Conservation (phyloP, 768 basidiomycete species). For the Boletellus emodensis region DNA sequence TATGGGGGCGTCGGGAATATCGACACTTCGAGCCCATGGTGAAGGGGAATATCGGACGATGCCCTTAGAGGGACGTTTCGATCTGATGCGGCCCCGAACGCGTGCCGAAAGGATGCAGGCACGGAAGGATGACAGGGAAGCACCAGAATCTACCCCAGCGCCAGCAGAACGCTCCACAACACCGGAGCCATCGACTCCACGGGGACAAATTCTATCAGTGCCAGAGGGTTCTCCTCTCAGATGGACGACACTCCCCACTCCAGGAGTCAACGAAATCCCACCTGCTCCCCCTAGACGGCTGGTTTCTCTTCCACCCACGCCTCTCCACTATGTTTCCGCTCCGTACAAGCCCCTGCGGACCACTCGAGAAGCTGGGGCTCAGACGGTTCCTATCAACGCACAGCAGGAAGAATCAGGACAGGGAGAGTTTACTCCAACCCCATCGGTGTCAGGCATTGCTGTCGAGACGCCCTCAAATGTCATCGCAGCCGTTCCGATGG, state of each 20-base stretch:
- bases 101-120: conserved; percentile 19
- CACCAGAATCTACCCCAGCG: conserved; percentile 16
- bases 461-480: conserved; percentile 73
- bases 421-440: conserved; percentile 57
- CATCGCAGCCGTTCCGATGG: conserved; percentile 53
- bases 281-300: conserved; percentile 52
- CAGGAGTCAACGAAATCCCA: conserved; percentile 58
- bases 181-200: conserved; percentile 37
- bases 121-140: conserved; percentile 2
- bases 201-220: conserved; percentile 28
- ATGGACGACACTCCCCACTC: conserved; percentile 57
- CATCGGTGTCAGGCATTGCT: conserved; percentile 78
- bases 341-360: conserved; percentile 13
- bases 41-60: conserved; percentile 77
- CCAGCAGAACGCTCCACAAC: conserved; percentile 4
- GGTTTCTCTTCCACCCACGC: conserved; percentile 46
- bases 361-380: conserved; percentile 20
- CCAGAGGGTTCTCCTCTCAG: conserved; percentile 33
- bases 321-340: conserved; percentile 19
- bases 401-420: conserved; percentile 14
- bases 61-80: conserved; percentile 85
- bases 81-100: conserved; percentile 61
- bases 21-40: conserved; percentile 23
- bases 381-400: conserved; percentile 19
- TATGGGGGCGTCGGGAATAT: conserved; percentile 17